These are phyloP conservation scores for Verticillium isaacii DNA, from an alignment of 2,329 filamentous ascomycete species.

Conservation along the genomic window DNA sequence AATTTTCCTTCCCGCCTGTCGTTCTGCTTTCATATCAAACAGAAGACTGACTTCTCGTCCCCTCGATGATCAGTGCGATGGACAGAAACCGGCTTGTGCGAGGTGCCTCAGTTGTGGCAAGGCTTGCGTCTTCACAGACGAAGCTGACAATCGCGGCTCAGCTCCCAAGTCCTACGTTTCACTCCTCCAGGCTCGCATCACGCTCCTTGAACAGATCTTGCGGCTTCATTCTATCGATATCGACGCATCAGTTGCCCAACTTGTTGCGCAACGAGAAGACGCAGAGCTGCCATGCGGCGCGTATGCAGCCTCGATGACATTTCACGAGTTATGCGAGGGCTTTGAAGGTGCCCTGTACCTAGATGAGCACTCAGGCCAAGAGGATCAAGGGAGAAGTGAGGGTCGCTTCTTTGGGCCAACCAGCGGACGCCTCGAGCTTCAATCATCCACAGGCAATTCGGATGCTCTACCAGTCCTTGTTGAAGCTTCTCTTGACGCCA, in stretches of 20 bases:
- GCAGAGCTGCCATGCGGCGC: conserved; percentile 4
- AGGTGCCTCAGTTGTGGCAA: conserved; percentile 23
- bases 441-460: conserved; percentile 4
- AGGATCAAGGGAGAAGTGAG: conserved; percentile 22
- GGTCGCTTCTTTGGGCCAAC: conserved; percentile 29
- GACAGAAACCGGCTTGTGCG: conserved; percentile 22
- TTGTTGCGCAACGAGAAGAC: conserved; percentile 11
- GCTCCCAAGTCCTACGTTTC: conserved; percentile 29
- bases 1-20: not conserved
- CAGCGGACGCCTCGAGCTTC: conserved; percentile 24
- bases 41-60: not conserved
- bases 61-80: conserved; percentile 22
- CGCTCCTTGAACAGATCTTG: conserved; percentile 23
- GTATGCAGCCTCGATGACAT: not conserved
- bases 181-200: conserved; percentile 25
- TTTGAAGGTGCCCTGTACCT: conserved; percentile 26
- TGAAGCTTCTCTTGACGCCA: not conserved
- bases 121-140: conserved; percentile 22
- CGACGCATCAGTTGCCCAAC: conserved; percentile 17
- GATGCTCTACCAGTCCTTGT: not conserved
- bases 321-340: conserved; percentile 11
- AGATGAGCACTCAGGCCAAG: conserved; percentile 29
- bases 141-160: conserved; percentile 27
- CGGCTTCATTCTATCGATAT: conserved; percentile 23
- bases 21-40: not conserved